Percentiles rank a stretch among this genome's conserved stretches.
Conservation (phyloP, 768 basidiomycete species). For the Psilocybe sp. region DNA sequence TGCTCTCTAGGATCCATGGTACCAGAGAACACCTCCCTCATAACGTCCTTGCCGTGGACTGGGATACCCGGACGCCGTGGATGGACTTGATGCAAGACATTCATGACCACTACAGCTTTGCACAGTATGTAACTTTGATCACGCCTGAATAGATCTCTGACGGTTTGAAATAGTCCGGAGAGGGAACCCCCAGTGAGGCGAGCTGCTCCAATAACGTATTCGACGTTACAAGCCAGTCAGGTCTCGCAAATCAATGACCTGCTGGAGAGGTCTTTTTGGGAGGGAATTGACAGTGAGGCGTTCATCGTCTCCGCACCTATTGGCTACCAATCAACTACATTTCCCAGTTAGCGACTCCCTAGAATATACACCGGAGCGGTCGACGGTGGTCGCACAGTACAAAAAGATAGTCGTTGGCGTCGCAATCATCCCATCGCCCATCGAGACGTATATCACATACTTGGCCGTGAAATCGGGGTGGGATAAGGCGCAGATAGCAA, state of each 20-base stretch:
- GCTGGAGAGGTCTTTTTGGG: conserved; percentile 68
- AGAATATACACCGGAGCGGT: conserved; percentile 64
- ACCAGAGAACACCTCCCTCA: conserved; percentile 25
- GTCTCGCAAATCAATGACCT: conserved; percentile 72
- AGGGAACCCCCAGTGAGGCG: conserved; percentile 40
- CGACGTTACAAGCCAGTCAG: conserved; percentile 55
- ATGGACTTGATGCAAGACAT: conserved; percentile 74
- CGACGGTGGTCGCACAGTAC: conserved; percentile 75
- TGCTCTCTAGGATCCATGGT: conserved; percentile 62
- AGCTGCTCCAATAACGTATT: conserved; percentile 59
- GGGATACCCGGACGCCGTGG: conserved; percentile 73
- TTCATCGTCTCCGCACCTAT: conserved; percentile 4
- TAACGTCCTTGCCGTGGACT: conserved; percentile 59
- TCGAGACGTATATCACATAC: conserved; percentile 82
- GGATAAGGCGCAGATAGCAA: conserved; percentile 78
- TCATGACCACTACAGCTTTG: conserved; percentile 56
- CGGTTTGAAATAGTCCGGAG: conserved; percentile 44
- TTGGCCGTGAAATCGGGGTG: conserved; percentile 76
- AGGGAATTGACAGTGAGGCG: conserved; percentile 67
- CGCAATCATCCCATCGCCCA: conserved; percentile 74
- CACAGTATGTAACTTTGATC: conserved; percentile 46
- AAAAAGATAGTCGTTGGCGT: conserved; percentile 69
- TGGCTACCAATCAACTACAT: background rate
- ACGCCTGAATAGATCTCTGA: background rate
- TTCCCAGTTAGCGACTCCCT: conserved; percentile 66